Base-by-base conservation (phyloP, 2,329 filamentous ascomycete genomes). In the Fusarium equiseti region DNA sequence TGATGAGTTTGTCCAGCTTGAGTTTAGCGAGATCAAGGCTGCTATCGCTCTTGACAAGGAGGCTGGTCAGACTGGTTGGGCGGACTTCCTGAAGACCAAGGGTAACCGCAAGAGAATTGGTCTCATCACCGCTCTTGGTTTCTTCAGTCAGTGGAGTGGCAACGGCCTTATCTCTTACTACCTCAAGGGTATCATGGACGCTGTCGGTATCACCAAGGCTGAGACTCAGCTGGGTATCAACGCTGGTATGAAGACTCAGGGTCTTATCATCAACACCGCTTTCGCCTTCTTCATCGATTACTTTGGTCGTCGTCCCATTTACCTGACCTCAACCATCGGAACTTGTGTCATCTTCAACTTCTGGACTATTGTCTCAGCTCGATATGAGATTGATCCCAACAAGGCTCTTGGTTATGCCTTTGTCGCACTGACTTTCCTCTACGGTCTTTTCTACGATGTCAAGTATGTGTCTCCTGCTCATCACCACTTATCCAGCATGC, bases 361-460 rank as follows among this genome's bases (percentile, higher is more conserved):
- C 50, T 69, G 66, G 49, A 73, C 76, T 0, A 58, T 63, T 4
- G 63, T 67, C 0, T 68, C 65, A 0, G 77, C 77, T 77, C 4
- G 80, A 73, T 24, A 75, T 73, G 3, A 60, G 1, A 77, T 76
- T 20, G 66, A 70, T 2, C 55, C 68, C 5, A 73, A 70, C 16
- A 68, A 64, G 11, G 64, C 11, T 40, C 48, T 43, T 0, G 29
- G 72, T 51, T 50, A 66, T 45, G 71, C 75, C 0, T 79, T 81
- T 3, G 76, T 83, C 5, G 73, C 78, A 0, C 75, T 80, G 35
- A 73, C 82, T 1, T 83, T 83, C 29, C 75, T 81, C 24, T 83
- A 79, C 59, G 79, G 78, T n/a, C 74, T 76, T 10, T 77, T 77
- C 52, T 82, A 81, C 54, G 77, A 79, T 40, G 73, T 81, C 13